Percentiles rank a stretch among this genome's conserved stretches.
phyloP scores from a whole-genome alignment of 306 rosid species.

The Dryas alaskensis region DNA sequence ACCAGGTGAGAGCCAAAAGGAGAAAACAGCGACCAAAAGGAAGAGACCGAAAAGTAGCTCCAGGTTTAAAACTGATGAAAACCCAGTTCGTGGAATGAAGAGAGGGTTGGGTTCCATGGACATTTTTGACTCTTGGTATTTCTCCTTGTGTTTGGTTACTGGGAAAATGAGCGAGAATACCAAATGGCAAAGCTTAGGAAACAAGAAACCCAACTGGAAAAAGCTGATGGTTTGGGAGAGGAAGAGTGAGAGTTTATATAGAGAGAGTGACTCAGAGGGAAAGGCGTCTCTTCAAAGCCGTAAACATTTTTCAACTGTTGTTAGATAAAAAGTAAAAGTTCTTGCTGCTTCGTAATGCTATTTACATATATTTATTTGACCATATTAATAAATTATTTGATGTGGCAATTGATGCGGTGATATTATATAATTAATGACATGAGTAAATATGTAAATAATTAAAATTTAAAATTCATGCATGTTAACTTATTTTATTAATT shows the following conservation, averaged over 20 bases:
- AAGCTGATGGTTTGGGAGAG: neutral
- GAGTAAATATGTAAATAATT: too few species aligned
- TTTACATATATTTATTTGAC: too few species aligned
- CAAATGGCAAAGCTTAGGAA: constrained; percentile 1
- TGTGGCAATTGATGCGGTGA: too few species aligned
- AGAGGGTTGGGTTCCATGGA: constrained; percentile 38
- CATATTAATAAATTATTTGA: too few species aligned
- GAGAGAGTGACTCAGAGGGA: neutral
- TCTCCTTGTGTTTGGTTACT: constrained; percentile 1
- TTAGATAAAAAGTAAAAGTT: neutral
- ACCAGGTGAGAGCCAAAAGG: constrained; percentile 49
- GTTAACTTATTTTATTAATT: too few species aligned
- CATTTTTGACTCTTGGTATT: constrained; percentile 28
- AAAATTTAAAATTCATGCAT: too few species aligned
- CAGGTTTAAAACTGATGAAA: constrained; percentile 29
- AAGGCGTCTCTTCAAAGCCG: neutral
- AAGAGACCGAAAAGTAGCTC: constrained; percentile 27
- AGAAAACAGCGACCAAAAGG: constrained; percentile 19
- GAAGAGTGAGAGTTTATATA: constrained; percentile 7
- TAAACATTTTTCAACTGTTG: neutral
- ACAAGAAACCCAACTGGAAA: neutral
- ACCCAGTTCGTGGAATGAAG: constrained; percentile 31
- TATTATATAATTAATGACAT: too few species aligned
- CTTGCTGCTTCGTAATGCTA: too few species aligned
- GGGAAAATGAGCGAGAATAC: neutral